Conservation (phyloP, 2,329 filamentous ascomycete genomes). For the Aspergillus pseudonomiae region DNA sequence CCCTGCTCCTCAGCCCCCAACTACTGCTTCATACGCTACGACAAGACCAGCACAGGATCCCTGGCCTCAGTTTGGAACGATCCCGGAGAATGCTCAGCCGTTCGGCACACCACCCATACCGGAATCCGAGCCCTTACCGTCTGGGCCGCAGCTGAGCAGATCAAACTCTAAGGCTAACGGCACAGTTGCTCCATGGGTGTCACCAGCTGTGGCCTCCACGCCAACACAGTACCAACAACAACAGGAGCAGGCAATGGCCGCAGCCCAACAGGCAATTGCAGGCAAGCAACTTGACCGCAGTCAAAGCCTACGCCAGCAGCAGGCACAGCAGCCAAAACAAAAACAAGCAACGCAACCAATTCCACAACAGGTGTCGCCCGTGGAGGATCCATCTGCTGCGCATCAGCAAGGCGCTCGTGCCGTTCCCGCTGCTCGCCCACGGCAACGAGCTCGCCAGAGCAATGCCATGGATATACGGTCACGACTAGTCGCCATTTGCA, state of each 20-base stretch:
- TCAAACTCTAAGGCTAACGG: slow-evolving; percentile 69
- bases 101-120: slow-evolving; percentile 54
- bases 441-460: slow-evolving; percentile 78
- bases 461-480: slow-evolving; percentile 79
- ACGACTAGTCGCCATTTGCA: slow-evolving; percentile 86
- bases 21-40: slow-evolving; percentile 41
- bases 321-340: slow-evolving; percentile 59
- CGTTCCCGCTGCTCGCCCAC: slow-evolving; percentile 66
- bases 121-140: slow-evolving; percentile 62
- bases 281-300: slow-evolving; percentile 70
- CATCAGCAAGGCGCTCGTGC: slow-evolving; percentile 44
- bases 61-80: slow-evolving; percentile 9
- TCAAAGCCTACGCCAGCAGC: slow-evolving; percentile 70
- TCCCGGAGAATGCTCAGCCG: slow-evolving; percentile 30
- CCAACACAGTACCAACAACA: slow-evolving; percentile 63
- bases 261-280: slow-evolving; percentile 75
- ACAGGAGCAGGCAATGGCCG: slow-evolving; percentile 80
- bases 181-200: slow-evolving; percentile 52
- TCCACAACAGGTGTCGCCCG: slow-evolving; percentile 41
- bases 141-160: slow-evolving; percentile 68
- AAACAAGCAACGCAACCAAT: slow-evolving; percentile 28
- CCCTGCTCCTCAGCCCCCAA: slow-evolving; percentile 46
- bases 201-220: slow-evolving; percentile 39
- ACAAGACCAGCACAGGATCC: slow-evolving; percentile 61
- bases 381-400: slow-evolving; percentile 39